phyloP scores from a whole-genome alignment of 352 stramenopile species.

The Phytophthora sp. region DNA sequence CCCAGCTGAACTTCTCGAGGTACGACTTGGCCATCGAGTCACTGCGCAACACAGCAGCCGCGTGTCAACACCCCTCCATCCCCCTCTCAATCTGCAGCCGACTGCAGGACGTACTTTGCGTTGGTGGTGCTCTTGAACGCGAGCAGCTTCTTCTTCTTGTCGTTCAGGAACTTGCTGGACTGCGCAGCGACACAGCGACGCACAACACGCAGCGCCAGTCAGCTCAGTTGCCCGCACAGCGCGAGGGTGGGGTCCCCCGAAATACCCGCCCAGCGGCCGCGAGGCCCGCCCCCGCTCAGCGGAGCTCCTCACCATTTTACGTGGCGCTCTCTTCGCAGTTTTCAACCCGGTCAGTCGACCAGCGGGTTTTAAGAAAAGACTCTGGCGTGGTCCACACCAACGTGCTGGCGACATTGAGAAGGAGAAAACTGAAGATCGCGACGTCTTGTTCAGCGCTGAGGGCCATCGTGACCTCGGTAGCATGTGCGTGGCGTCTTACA shows the following conservation, averaged over 20 bases:
- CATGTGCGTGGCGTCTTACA: too few species aligned
- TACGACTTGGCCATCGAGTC: slow-evolving; percentile 77
- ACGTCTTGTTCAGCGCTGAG: slow-evolving; percentile 1
- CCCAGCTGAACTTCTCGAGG: slow-evolving; percentile 82
- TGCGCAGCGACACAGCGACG: slow-evolving; percentile 6
- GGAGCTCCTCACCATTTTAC: slow-evolving; percentile 32
- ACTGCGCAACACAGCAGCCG: slow-evolving; percentile 24
- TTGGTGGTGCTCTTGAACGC: slow-evolving; percentile 83
- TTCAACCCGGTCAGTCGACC: slow-evolving; percentile 3
- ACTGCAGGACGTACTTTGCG: slow-evolving; percentile 47
- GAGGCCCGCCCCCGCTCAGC: background rate
- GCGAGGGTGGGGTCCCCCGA: background rate
- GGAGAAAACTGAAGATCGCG: background rate
- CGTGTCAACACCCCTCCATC: background rate
- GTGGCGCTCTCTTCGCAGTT: slow-evolving; percentile 19
- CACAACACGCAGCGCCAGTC: background rate
- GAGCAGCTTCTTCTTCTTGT: slow-evolving; percentile 26
- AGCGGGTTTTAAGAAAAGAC: background rate
- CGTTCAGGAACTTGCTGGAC: slow-evolving; percentile 42
- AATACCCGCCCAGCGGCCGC: background rate
- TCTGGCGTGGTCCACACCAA: background rate
- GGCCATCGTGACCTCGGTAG: background rate
- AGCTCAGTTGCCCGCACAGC: background rate
- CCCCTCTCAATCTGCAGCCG: background rate
- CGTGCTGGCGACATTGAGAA: background rate